These are phyloP conservation scores for Trichoderma harzianum DNA, from an alignment of 2,329 filamentous ascomycete species.

Conservation along the genomic window DNA sequence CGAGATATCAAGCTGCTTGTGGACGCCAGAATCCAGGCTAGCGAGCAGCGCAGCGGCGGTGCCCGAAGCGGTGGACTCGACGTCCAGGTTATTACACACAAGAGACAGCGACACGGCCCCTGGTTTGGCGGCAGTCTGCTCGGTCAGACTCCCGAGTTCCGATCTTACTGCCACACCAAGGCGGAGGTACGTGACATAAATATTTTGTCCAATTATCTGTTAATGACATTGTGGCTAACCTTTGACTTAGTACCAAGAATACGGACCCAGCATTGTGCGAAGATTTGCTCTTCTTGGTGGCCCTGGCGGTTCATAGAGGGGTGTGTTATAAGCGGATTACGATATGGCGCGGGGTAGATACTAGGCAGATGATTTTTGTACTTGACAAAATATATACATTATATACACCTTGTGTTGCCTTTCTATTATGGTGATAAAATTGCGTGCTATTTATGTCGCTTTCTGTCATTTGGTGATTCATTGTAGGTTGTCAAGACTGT, in stretches of 20 bases:
- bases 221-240: conserved; percentile 23
- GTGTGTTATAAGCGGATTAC: background rate
- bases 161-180: conserved; percentile 97
- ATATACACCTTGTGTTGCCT: background rate
- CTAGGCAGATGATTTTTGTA: background rate
- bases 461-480: background rate
- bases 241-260: conserved; percentile 77
- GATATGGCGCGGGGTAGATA: background rate
- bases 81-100: conserved; percentile 95
- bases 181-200: conserved; percentile 52
- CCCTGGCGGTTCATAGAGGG: conserved; percentile 69
- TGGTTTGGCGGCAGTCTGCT: conserved; percentile 98
- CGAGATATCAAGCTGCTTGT: conserved; percentile 96
- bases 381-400: conserved; percentile 6
- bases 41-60: conserved; percentile 85
- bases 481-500: background rate
- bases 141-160: conserved; percentile 96
- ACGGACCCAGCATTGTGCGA: conserved; percentile 91
- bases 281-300: conserved; percentile 92
- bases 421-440: background rate
- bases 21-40: conserved; percentile 86
- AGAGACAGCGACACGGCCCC: conserved; percentile 92
- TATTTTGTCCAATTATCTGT: background rate
- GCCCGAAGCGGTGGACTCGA: conserved; percentile 92
- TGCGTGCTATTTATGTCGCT: background rate